Evolutionary conservation across 371 early-diverging fungal species (phyloP).

Genomic region (Homolaphlyctis polyrhiza): DNA sequence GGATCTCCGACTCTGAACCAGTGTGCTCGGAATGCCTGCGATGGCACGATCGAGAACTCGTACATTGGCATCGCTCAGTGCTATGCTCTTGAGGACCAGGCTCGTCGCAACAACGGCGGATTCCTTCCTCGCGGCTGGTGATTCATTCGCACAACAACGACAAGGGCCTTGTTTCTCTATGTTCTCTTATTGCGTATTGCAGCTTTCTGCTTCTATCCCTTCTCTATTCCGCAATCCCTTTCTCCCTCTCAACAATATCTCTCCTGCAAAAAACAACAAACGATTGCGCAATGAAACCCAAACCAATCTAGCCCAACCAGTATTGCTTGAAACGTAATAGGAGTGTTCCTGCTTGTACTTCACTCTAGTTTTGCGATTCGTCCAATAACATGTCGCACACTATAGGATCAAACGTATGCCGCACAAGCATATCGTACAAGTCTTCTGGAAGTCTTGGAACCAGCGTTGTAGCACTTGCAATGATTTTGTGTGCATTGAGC

Average conservation of each 20-base stretch:
- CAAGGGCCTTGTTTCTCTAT: too few relatives aligned
- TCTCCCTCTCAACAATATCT: too few relatives aligned
- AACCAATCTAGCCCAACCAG: too few relatives aligned
- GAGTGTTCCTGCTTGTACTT: too few relatives aligned
- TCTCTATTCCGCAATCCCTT: too few relatives aligned
- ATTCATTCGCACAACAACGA: too few relatives aligned
- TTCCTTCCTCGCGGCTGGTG: neutral
- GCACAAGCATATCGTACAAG: constrained; percentile 68
- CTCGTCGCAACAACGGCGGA: neutral
- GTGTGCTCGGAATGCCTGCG: neutral
- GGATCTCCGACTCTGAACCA: neutral
- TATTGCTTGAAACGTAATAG: too few relatives aligned
- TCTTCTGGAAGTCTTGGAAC: constrained; percentile 59
- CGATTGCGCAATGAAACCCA: too few relatives aligned
- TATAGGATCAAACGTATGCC: constrained; percentile 65
- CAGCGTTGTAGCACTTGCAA: constrained; percentile 51
- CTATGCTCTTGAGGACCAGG: neutral
- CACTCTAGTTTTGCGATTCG: neutral
- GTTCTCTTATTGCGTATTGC: too few relatives aligned
- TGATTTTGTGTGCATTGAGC: constrained; percentile 60
- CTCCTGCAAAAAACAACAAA: too few relatives aligned
- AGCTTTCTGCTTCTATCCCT: too few relatives aligned
- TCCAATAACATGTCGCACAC: constrained; percentile 6
- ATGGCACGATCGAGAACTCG: neutral
- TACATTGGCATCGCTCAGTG: neutral